Evolutionary conservation across 2,329 filamentous ascomycete species (phyloP).

Genomic region (Lachnellula occidentalis): DNA sequence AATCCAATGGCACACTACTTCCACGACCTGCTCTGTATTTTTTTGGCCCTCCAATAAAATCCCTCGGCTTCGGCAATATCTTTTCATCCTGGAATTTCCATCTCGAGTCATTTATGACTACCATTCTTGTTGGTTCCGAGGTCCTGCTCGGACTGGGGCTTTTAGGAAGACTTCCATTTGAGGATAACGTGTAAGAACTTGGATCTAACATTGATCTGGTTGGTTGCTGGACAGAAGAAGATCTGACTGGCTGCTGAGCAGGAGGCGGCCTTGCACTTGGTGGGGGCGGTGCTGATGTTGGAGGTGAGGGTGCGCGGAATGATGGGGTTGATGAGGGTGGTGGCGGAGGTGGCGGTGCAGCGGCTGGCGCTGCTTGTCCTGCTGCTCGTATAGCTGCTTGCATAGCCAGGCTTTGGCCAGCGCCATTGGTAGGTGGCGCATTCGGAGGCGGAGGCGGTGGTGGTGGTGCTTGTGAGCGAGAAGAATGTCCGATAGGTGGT

Average conservation of each 20-base stretch:
- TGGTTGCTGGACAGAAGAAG: constrained; percentile 29
- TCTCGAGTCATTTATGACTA: constrained; percentile 67
- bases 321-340: constrained; percentile 32
- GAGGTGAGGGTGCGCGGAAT: constrained; percentile 33
- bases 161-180: constrained; percentile 50
- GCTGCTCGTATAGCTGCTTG: constrained; percentile 42
- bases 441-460: constrained; percentile 34
- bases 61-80: constrained; percentile 76
- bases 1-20: constrained; percentile 87
- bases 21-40: constrained; percentile 86
- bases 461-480: constrained; percentile 32
- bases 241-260: constrained; percentile 43
- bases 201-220: constrained; percentile 64
- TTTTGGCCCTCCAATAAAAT: constrained; percentile 68
- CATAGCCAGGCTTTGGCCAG: constrained; percentile 36
- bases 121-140: constrained; percentile 35
- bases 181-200: constrained; percentile 66
- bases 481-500: constrained; percentile 33
- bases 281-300: constrained; percentile 40
- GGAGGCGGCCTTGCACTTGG: constrained; percentile 29
- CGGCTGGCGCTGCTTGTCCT: constrained; percentile 37
- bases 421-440: constrained; percentile 29
- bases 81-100: constrained; percentile 85
- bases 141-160: constrained; percentile 42
- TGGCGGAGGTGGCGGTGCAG: constrained; percentile 34